phyloP scores from a whole-genome alignment of 805 yeast species.

The Metschnikowia proteae region DNA sequence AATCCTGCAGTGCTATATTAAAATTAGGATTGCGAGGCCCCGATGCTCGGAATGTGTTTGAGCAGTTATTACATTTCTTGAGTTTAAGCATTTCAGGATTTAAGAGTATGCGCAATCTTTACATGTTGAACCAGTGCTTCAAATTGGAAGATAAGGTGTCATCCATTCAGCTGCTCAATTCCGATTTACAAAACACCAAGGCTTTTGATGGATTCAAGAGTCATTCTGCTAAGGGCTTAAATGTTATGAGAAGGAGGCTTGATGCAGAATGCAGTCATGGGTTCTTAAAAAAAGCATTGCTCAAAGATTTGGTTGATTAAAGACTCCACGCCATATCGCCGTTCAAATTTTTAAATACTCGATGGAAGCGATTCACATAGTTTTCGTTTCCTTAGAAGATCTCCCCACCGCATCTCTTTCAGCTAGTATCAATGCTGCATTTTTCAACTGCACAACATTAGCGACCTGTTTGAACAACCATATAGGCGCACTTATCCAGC shows the following conservation, averaged over 20 bases:
- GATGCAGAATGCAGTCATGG: constrained; percentile 11
- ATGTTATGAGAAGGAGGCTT: constrained; percentile 10
- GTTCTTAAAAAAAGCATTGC: constrained; percentile 5
- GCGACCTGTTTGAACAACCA: constrained; percentile 89
- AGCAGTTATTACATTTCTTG: constrained; percentile 34
- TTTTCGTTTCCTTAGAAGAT: constrained; percentile 14
- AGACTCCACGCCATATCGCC: not conserved
- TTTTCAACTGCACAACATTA: constrained; percentile 80
- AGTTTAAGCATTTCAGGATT: constrained; percentile 45
- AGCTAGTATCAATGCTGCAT: constrained; percentile 82
- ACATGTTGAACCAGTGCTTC: constrained; percentile 39
- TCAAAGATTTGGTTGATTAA: not conserved
- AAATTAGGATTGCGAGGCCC: not conserved
- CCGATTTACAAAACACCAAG: constrained; percentile 5
- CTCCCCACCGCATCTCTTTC: constrained; percentile 63
- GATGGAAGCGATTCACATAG: not conserved
- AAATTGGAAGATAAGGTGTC: constrained; percentile 27
- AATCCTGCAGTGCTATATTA: constrained; percentile 20
- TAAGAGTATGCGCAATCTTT: constrained; percentile 34
- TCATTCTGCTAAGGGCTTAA: constrained; percentile 15
- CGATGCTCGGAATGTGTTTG: constrained; percentile 20
- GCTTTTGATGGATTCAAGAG: constrained; percentile 12
- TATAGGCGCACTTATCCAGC: constrained; percentile 68
- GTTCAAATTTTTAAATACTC: not conserved
- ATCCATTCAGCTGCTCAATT: constrained; percentile 2